Evolutionary conservation across 2,329 filamentous ascomycete genomes (phyloP).

Genomic region (Colletotrichum incanum): DNA sequence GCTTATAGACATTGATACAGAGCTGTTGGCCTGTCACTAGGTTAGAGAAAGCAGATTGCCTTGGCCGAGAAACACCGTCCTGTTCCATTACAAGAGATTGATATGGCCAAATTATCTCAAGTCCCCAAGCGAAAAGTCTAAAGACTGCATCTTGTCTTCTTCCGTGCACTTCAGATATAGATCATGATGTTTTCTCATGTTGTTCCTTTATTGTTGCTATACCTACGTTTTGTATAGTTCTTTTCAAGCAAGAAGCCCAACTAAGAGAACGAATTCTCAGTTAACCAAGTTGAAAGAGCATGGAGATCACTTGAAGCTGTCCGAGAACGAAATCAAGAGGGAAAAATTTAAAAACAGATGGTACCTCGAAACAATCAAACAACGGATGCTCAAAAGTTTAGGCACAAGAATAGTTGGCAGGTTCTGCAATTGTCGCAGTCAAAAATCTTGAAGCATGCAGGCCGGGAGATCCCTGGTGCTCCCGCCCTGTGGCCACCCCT

Average conservation of each 20-base stretch:
- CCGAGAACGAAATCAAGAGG: too few relatives aligned
- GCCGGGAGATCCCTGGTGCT: neutral
- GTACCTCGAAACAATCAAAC: too few relatives aligned
- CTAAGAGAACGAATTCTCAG: neutral
- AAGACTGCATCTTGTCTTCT: neutral
- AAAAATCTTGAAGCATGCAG: neutral
- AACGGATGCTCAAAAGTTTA: neutral
- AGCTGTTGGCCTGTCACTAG: neutral
- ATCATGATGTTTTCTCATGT: neutral
- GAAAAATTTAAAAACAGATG: too few relatives aligned
- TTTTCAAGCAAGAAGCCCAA: neutral
- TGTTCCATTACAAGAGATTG: neutral
- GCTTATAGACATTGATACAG: neutral
- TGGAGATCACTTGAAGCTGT: neutral
- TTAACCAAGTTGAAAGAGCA: neutral
- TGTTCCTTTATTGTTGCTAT: neutral
- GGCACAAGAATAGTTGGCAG: too few relatives aligned
- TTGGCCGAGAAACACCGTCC: neutral
- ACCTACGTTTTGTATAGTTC: neutral
- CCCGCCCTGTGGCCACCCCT: conserved; percentile 23
- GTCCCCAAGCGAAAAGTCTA: neutral
- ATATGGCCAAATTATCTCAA: neutral
- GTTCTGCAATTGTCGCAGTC: neutral
- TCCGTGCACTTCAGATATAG: neutral
- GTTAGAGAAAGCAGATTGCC: neutral